A percentile compares a stretch with the other conserved stretches of the same genome.
These are phyloP conservation scores for Trichoderma sp. DNA, from an alignment of 2,329 filamentous ascomycete species.

Conservation along the genomic window DNA sequence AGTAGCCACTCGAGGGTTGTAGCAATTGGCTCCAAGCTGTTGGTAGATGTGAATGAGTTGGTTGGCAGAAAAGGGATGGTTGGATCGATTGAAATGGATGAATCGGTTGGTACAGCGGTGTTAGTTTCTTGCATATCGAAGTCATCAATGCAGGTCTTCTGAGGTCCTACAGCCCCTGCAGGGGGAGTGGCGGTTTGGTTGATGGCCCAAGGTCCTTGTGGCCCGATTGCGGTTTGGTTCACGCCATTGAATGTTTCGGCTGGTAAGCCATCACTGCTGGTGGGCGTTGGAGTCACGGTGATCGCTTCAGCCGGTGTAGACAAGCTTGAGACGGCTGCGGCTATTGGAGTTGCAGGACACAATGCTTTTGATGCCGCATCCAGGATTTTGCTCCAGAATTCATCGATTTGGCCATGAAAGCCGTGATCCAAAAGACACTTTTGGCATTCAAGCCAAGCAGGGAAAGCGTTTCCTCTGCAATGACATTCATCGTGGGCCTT, in stretches of 20 bases:
- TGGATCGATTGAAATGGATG: neutral
- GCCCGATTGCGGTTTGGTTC: conserved; percentile 45
- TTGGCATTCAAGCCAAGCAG: conserved; percentile 49
- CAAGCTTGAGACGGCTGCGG: conserved; percentile 39
- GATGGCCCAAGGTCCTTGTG: neutral
- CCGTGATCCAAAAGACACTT: conserved; percentile 48
- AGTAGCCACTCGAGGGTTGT: neutral
- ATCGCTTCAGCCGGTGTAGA: conserved; percentile 41
- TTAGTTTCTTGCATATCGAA: neutral
- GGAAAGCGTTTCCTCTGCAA: conserved; percentile 50
- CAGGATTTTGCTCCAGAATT: conserved; percentile 43
- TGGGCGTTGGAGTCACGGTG: conserved; percentile 30
- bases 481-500: conserved; percentile 45
- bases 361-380: conserved; percentile 41
- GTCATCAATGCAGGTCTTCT: neutral
- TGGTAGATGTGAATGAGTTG: neutral
- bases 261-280: conserved; percentile 38
- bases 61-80: neutral
- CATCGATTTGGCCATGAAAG: conserved; percentile 42
- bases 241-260: conserved; percentile 47
- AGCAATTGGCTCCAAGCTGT: neutral
- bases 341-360: conserved; percentile 46
- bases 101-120: neutral
- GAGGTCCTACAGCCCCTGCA: neutral
- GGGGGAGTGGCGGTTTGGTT: neutral